Base-by-base conservation (phyloP, 352 stramenopile genomes). In the Phytophthora boehmeriae region DNA sequence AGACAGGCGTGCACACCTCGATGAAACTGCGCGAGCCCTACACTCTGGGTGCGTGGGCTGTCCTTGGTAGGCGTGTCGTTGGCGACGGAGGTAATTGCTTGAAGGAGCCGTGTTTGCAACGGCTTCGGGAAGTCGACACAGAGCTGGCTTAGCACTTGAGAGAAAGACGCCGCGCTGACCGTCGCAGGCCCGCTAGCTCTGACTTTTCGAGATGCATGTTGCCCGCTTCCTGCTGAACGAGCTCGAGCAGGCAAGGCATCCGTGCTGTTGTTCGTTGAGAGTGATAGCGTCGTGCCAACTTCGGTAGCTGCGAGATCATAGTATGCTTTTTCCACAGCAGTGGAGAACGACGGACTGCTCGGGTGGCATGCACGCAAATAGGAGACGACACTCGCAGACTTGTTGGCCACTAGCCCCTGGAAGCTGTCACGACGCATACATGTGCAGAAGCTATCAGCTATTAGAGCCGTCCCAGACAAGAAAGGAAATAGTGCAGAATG, bases 71-170 rank as follows among this genome's bases (percentile, higher is more conserved):
- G 46, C 17, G 28, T 20, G 23, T 11, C 16, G 8, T 25, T 35
- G 3, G 23, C 2, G 6, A 47, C 28, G 16, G 61, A 36, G 46
- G 59, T 17, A 2, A 23, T 20, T 27, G 32, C 16, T 35, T 67
- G 48, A 25, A 71, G 5, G 8, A 71, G 8, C n/a, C 52, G 46
- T 0, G 57, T 48, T 22, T 71, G 63, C 3, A 67, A n/a, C 28
- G 46, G 5, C 32, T 63, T 59, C 0, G 63, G 63, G 19, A 63
- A 57, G n/a, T 71, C 63, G 11, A 17, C 11, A 20, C 63, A 63
- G 10, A 71, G 63, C 14, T 71, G 63, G n/a, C 55, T 51, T 10
- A 71, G 51, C 39, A 67, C 17, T 6, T 59, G 63, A n/a, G 51
- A 23, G 14, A 71, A 71, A 9, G 45, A 59, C 28, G 30, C 45